A percentile compares a stretch with the other conserved stretches of the same genome.
These are phyloP conservation scores for Cardiospermum halicacabum DNA, from an alignment of 345 rosid species.

Conservation along the genomic window DNA sequence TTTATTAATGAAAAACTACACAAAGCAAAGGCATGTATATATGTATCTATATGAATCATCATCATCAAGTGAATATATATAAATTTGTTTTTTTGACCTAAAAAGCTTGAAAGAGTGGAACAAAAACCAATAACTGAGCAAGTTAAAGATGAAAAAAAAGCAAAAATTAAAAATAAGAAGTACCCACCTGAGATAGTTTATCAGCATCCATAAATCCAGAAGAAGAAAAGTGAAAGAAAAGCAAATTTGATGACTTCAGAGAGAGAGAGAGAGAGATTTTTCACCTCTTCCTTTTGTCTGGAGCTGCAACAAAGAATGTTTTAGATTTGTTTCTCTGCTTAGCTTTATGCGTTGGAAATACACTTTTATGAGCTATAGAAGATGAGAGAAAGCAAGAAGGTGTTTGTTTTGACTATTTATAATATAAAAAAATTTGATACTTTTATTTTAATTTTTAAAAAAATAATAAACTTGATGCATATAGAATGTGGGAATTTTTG, in stretches of 20 bases:
- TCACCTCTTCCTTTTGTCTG: constrained; percentile 49
- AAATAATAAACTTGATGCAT: constrained; percentile 18
- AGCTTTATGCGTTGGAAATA: constrained; percentile 42
- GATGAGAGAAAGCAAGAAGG: constrained; percentile 6
- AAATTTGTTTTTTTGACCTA: no score
- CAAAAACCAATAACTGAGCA: constrained; percentile 1
- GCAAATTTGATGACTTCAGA: constrained; percentile 43
- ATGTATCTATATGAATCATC: constrained; percentile 6
- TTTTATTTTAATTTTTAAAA: no score
- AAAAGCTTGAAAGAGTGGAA: constrained; percentile 1
- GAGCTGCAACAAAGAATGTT: constrained; percentile 53
- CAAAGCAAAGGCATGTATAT: neutral
- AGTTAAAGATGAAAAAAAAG: neutral
- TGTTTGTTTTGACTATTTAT: constrained; percentile 36
- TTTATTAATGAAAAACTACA: neutral
- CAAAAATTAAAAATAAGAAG: neutral
- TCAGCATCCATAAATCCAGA: constrained; percentile 44
- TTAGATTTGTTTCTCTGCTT: constrained; percentile 36
- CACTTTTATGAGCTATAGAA: constrained; percentile 23
- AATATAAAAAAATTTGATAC: neutral
- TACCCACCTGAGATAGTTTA: constrained; percentile 45
- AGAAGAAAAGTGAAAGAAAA: constrained; percentile 31
- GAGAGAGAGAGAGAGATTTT: constrained; percentile 27
- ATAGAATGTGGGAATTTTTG: constrained; percentile 21
- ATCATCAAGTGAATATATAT: no score